Evolutionary conservation across 192 early-diverging fungal species (phyloP), one percentile per base, ranked within the genome.

Genomic region (Coemansia guatemalensis): DNA sequence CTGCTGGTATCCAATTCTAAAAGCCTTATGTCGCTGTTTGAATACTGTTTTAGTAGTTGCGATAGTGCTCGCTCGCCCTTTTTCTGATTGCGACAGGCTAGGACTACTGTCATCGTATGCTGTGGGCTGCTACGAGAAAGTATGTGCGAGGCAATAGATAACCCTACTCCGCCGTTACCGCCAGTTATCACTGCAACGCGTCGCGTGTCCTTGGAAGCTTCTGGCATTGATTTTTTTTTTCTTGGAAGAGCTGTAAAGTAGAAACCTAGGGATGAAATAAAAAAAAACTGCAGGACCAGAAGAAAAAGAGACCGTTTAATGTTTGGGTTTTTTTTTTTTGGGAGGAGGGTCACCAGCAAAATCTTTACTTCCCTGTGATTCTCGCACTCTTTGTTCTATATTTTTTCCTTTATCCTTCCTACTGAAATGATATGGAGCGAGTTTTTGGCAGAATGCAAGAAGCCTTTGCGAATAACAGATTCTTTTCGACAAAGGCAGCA

Each of bases 1-100:
- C 67, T 69, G 73, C 82, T 83, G 0, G 82, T 83, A 39, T 83
- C 82, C 25, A 83, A 39, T 23, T 66, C 48, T 12, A 79, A 47
- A 5, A 74, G 18, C 21, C 73, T 49, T 9, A 83, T 50, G 4
- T 33, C 32, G 17, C 53, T 60, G 1, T 9, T 20, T 1, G 73
- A 60, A 17, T 61, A 9, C 14, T 53, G 21, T 1, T 33, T 8
- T 14, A 71, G 54, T 9, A 83, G 57, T 26, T 56, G 30, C 2
- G n/a, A 11, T 12, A 51, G 67, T 9, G 82, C 82, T 6, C 11
- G 29, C 3, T 61, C 48, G 5, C 62, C 73, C 24, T 65, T 64
- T 30, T 23, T 23, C 5, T 32, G 33, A 58, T 63, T 83, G 54
- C 82, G 77, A 56, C 82, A 83, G 12, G 67, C 77, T n/a, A 83